Base-by-base conservation (phyloP, 2,329 filamentous ascomycete genomes). In the Dactylellina leptospora region DNA sequence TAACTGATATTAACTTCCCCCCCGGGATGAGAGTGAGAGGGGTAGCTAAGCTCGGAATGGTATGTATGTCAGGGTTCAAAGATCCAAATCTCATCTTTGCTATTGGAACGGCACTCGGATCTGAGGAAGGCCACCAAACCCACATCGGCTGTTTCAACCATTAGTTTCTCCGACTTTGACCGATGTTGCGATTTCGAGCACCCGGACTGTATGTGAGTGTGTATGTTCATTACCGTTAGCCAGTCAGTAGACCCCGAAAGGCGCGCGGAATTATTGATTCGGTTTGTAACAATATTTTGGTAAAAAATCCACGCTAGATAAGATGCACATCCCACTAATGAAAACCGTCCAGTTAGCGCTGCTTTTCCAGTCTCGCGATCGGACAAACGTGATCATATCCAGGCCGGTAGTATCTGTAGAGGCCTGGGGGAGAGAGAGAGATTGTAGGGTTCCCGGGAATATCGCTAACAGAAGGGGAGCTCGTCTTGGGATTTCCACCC, bases 161-260 rank as follows among this genome's bases (percentile, higher is more conserved):
- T 40, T 18, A 22, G 62, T 63, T 63, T 64, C 59, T 64, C 68
- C 68, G 68, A 72, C 59, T 72, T 72, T 58, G 40, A 59, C 68
- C 68, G 66, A 72, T 55, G 38, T 45, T 11, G n/a, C n/a, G n/a
- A n/a, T n/a, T n/a, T n/a, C n/a, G n/a, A n/a, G n/a, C n/a, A n/a
- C n/a, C n/a, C n/a, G n/a, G n/a, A n/a, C n/a, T n/a, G n/a, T n/a
- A n/a, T n/a, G n/a, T n/a, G n/a, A n/a, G n/a, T n/a, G n/a, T n/a
- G n/a, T n/a, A n/a, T n/a, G n/a, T n/a, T n/a, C n/a, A n/a, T n/a
- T n/a, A n/a, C n/a, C n/a, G n/a, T n/a, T n/a, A n/a, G n/a, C n/a
- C n/a, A n/a, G n/a, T n/a, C n/a, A n/a, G n/a, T n/a, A n/a, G n/a
- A n/a, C 38, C 58, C 47, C 30, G 30, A 62, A 20, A 28, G 28